Evolutionary conservation across 495 filamentous ascomycete genomes (phyloP), one percentile per base, ranked within the genome.

Genomic region (Aspergillus sclerotioniger): DNA sequence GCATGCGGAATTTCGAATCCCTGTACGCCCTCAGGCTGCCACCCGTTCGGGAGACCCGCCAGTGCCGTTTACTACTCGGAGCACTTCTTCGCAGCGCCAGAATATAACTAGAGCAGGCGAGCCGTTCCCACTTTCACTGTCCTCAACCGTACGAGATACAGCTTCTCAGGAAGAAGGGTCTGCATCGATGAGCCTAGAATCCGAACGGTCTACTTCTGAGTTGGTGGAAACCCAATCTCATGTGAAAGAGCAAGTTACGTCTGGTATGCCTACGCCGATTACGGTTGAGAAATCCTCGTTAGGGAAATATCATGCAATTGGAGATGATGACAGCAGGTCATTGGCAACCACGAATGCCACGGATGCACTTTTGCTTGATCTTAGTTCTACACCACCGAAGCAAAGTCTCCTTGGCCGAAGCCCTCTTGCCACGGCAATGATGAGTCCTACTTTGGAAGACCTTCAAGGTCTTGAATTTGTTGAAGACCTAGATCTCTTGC

Each of bases 391-490:
- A 16, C 53, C 60, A 44, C 58, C 64, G 10, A 8, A 49, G 6
- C 19, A 54, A 8, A 17, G 32, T 15, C 16, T 19, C 8, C 2
- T 13, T 35, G 25, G 13, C 12, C 7, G 15, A 13, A 49, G 28
- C 20, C 9, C 35, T 13, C 8, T 21, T 13, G 16, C 44, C 25
- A 6, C 20, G 25, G 15, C 28, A 16, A 33, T 56, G 37, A 41
- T 43, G 51, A 68, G 61, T 16, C 66, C 66, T 28, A 51, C 51
- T 0, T 41, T 62, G 35, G 46, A 52, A 44, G 62, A 65, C 35
- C 51, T 68, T 35, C 20, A 64, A 48, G 66, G 66, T 4, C 35
- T 68, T 15, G 56, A 63, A 3, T 19, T 68, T 65, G 35, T 33
- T 8, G 16, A 56, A 53, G 17, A 52, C 15, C 15, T 10, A n/a